Evolutionary conservation across 768 basidiomycete species (phyloP), one percentile per base, ranked within the genome.

Genomic region (Tylopilus subfusipes): DNA sequence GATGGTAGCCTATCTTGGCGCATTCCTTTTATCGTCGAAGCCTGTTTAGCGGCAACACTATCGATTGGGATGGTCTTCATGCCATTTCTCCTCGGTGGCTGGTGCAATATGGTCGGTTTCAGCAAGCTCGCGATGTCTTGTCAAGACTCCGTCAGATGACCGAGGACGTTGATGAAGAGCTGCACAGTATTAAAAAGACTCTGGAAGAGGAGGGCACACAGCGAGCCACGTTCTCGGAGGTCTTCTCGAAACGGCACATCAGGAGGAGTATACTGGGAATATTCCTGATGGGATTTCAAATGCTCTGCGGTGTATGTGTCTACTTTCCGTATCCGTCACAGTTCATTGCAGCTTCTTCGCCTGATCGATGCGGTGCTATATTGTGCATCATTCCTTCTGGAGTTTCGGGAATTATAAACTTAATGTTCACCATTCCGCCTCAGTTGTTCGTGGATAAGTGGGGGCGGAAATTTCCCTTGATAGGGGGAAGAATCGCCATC

Each of bases 381-480:
- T 61, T 78, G 74, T n/a, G 73, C 78, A 3, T 72, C 76, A 3
- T 80, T 82, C 66, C 69, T 81, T 78, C 78, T 1, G 81, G 78
- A 5, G 69, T 81, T 13, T 76, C 77, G 1, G 81, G 79, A 29
- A 68, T 82, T 38, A 58, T 78, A 33, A 76, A 75, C 54, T 55
- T 80, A 19, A 66, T 66, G 16, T 65, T 69, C 40, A 77, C 75
- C 7, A 68, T 78, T 45, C 63, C 68, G 3, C 65, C 72, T 12
- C 76, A 75, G 54, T 50, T 73, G 42, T 74, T 66, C 47, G 69
- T 73, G 18, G 78, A 78, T 47, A 72, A 65, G 56, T 78, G 75
- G 74, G 63, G 54, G 44, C 62, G 70, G 43, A 70, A 24, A 39
- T 61, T 66, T 11, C 66, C 78, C 6, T 67, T 74, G 63, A 74